Evolutionary conservation across 768 basidiomycete genomes (phyloP).

Genomic region (Steccherinum ochraceum): DNA sequence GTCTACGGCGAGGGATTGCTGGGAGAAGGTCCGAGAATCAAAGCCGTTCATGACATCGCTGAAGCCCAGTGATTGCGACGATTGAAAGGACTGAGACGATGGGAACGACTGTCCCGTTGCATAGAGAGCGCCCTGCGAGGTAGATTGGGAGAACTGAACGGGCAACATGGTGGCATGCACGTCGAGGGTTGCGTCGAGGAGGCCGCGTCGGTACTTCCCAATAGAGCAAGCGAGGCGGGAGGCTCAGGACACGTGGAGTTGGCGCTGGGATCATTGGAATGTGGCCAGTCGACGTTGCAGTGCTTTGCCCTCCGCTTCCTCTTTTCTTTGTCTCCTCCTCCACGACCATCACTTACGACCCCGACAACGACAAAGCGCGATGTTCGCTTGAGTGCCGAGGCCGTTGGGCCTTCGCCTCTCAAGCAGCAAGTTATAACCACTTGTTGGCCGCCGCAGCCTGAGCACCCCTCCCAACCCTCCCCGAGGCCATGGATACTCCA

Average conservation of each 20-base stretch:
- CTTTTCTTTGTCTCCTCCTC: conserved; percentile 3
- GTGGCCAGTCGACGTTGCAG: neutral
- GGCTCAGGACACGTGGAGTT: neutral
- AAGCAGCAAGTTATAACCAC: conserved; percentile 34
- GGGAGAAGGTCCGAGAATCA: conserved; percentile 2
- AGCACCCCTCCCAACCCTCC: neutral
- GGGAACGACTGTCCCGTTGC: neutral
- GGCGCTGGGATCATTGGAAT: neutral
- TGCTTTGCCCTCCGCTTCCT: neutral
- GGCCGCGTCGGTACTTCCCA: neutral
- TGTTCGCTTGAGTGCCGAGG: conserved; percentile 77
- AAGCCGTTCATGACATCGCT: conserved; percentile 5
- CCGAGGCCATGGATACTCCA: conserved; percentile 5
- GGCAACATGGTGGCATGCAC: conserved; percentile 4
- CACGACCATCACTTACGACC: conserved; percentile 1
- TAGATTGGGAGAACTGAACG: neutral
- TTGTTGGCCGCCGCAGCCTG: conserved; percentile 14
- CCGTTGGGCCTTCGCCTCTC: conserved; percentile 60
- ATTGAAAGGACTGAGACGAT: conserved; percentile 1
- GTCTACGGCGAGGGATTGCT: conserved; percentile 1
- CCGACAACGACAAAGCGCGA: conserved; percentile 23
- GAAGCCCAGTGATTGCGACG: conserved; percentile 4
- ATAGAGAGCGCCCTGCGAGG: neutral
- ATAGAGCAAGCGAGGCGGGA: neutral
- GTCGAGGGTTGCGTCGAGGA: neutral